Evolutionary conservation across 495 filamentous ascomycete species (phyloP).

Genomic region (Aspergillus conjunctus): DNA sequence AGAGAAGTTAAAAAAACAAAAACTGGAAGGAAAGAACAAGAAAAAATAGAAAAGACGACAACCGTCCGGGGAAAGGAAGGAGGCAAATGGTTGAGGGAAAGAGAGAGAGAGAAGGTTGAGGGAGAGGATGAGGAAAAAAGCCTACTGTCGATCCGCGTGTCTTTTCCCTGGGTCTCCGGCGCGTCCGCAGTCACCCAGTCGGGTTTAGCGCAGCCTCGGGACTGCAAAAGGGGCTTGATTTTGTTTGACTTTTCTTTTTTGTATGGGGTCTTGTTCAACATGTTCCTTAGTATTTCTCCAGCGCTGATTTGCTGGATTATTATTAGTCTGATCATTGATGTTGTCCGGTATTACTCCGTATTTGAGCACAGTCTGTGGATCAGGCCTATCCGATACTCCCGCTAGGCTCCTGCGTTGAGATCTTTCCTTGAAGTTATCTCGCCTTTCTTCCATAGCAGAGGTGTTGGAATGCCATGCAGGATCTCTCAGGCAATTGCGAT

Average conservation of each 20-base stretch:
- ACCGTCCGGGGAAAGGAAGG: conserved; percentile 16
- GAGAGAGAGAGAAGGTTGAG: conserved; percentile 27
- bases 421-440: neutral
- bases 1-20: conserved; percentile 33
- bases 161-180: conserved; percentile 30
- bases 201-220: conserved; percentile 30
- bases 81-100: conserved; percentile 28
- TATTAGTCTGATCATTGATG: neutral
- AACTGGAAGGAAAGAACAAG: conserved; percentile 23
- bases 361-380: neutral
- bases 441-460: no score
- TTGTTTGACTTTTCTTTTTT: neutral
- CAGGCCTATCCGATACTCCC: neutral
- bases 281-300: neutral
- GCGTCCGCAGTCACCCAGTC: conserved; percentile 33
- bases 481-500: no score
- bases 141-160: conserved; percentile 20
- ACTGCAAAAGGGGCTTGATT: conserved; percentile 1
- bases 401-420: neutral
- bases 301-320: neutral
- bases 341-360: no score
- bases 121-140: conserved; percentile 17
- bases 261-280: neutral
- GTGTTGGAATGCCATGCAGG: no score
- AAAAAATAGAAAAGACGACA: conserved; percentile 24